Evolutionary conservation across 2,329 filamentous ascomycete genomes (phyloP), one percentile per base, ranked within the genome.

Genomic region (Dryadomyces quercivorus): DNA sequence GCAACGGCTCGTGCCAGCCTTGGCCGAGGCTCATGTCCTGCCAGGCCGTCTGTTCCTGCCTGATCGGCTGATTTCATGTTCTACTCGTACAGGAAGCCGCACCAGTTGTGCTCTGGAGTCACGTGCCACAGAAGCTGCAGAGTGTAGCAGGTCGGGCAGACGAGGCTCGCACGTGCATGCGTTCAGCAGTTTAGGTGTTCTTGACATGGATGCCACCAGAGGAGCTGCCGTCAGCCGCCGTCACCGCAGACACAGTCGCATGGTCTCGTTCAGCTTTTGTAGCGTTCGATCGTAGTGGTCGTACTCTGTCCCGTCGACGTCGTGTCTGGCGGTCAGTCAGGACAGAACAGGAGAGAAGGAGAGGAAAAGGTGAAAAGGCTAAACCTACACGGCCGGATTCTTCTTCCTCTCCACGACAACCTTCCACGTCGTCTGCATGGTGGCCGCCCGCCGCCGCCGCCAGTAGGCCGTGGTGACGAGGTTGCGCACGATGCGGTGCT

Each of bases 401-500:
- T 42, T 51, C 9, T 59, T 20, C 60, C 8, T 12, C 21, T 34
- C 16, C 16, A 44, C 2, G 2, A 58, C 20, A 2, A 5, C 3
- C 18, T 36, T 66, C 67, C 70, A 64, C 51, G 51, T 38, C 58
- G 62, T n/a, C 56, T 56, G 50, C 59, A 61, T n/a, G 12, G 16
- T 3, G 20, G 38, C n/a, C 13, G n/a, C 62, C 36, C 66, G 61
- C 51, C 62, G 56, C 55, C 59, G 56, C 58, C 68, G 65, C 59
- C 72, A 68, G 59, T 69, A 72, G 58, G 66, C 64, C 56, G 78
- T 76, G 60, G 73, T 40, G 64, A 88, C 62, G 50, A 92, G 65
- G 59, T 85, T 90, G 68, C 82, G 86, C 55, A 92, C 63, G 9
- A 93, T 77, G 55, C 69, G 76, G 65, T 91, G 85, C 72, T 92